These are phyloP conservation scores for Talaromyces ruber DNA, from an alignment of 495 filamentous ascomycete genomes.

Conservation along the genomic window DNA sequence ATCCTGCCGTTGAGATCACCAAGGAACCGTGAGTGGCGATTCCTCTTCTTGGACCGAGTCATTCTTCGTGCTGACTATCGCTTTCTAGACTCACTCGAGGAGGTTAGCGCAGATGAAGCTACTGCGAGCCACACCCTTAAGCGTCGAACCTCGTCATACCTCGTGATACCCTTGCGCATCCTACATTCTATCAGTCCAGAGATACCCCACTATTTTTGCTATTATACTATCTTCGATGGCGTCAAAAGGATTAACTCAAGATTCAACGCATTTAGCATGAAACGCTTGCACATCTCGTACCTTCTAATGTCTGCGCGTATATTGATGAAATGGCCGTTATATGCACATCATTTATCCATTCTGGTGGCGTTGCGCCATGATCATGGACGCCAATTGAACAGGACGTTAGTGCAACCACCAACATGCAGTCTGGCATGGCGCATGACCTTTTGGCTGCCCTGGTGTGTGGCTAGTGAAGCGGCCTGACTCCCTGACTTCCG, in stretches of 20 bases:
- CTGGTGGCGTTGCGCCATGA: background rate
- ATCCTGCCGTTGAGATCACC: slow-evolving; percentile 28
- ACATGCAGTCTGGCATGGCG: background rate
- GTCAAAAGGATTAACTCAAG: background rate
- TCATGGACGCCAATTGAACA: background rate
- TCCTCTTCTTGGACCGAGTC: background rate
- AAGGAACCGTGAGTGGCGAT: slow-evolving; percentile 27
- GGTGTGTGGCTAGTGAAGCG: background rate
- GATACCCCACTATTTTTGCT: background rate
- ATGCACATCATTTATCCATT: background rate
- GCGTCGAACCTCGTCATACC: background rate
- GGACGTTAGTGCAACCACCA: background rate
- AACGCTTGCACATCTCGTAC: background rate
- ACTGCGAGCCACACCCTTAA: background rate
- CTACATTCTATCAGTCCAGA: background rate
- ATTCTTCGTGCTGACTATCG: background rate
- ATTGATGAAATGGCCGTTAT: background rate
- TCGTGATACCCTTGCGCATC: background rate
- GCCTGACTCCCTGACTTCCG: background rate
- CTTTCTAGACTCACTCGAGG: slow-evolving; percentile 6
- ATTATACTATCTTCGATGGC: background rate
- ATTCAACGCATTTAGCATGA: background rate
- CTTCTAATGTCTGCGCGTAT: background rate
- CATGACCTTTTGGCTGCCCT: slow-evolving; percentile 2
- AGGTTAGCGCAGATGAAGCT: background rate